phyloP scores from a whole-genome alignment of 2,329 filamentous ascomycete genomes.

The Apiospora pterosperma region DNA sequence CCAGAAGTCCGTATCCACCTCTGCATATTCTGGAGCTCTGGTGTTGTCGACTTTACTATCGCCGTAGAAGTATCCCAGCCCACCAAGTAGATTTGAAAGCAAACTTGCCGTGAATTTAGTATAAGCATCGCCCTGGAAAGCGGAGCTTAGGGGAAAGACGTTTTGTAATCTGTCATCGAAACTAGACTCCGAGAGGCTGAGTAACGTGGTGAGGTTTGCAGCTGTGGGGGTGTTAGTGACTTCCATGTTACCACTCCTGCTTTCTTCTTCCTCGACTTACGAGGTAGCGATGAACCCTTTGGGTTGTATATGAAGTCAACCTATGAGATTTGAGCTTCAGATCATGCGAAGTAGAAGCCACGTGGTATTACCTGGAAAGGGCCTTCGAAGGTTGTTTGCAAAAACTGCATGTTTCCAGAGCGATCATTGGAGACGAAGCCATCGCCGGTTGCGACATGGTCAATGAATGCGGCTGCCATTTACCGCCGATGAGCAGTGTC shows the following conservation, averaged over 20 bases:
- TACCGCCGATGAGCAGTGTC: conserved; percentile 75
- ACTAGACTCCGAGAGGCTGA: not conserved
- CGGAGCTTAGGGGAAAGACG: conserved; percentile 69
- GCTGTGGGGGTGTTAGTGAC: not conserved
- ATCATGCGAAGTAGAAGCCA: conserved; percentile 78
- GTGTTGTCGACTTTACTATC: conserved; percentile 86
- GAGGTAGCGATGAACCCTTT: conserved; percentile 54
- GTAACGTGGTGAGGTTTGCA: not conserved
- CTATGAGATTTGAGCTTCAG: conserved; percentile 48
- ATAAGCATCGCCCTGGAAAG: conserved; percentile 73
- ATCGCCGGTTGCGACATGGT: conserved; percentile 54
- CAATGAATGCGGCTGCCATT: conserved; percentile 47
- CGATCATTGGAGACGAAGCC: conserved; percentile 68
- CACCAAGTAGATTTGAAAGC: conserved; percentile 90
- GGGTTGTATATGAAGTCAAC: conserved; percentile 72
- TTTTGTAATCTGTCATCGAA: conserved; percentile 74
- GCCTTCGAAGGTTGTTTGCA: conserved; percentile 90
- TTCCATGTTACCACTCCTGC: not conserved
- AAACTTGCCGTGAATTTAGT: conserved; percentile 79
- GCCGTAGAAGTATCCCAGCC: conserved; percentile 93
- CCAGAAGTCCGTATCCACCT: conserved; percentile 95
- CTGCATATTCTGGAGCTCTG: conserved; percentile 85
- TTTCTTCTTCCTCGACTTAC: not conserved
- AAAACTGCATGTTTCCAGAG: conserved; percentile 75
- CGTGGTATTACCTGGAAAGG: conserved; percentile 85